Conservation (phyloP, 139 green algal species). For the Eudorina sp. region DNA sequence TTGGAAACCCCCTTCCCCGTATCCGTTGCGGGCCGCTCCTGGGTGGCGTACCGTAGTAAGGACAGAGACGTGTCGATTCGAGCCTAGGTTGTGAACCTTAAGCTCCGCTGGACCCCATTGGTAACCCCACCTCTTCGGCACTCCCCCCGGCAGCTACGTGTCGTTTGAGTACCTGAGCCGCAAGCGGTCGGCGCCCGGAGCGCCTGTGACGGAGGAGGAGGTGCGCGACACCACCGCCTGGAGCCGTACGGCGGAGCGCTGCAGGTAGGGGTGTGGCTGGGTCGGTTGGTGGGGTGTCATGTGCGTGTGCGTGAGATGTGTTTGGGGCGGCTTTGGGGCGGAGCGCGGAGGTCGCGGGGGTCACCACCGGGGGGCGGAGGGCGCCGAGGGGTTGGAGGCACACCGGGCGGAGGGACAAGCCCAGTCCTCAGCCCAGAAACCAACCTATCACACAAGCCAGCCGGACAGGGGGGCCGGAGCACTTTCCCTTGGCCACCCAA, state of each 20-base stretch:
- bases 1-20: too few species aligned
- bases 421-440: too few species aligned
- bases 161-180: constrained; percentile 46
- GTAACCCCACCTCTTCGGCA: too few species aligned
- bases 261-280: neutral
- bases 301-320: neutral
- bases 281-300: neutral
- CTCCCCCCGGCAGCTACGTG: constrained; percentile 46
- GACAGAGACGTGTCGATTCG: too few species aligned
- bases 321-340: neutral
- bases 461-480: too few species aligned
- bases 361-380: neutral
- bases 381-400: neutral
- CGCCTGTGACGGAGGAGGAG: constrained; percentile 27
- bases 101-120: too few species aligned
- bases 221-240: neutral
- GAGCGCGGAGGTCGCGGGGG: neutral
- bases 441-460: too few species aligned
- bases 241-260: constrained; percentile 30
- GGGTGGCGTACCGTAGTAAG: too few species aligned
- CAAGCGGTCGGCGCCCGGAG: constrained; percentile 32
- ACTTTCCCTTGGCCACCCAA: too few species aligned
- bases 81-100: too few species aligned
- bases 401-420: neutral
- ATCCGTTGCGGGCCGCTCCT: too few species aligned